Conservation (phyloP, 306 rosid genomes). For the Cucumis hystrix region DNA sequence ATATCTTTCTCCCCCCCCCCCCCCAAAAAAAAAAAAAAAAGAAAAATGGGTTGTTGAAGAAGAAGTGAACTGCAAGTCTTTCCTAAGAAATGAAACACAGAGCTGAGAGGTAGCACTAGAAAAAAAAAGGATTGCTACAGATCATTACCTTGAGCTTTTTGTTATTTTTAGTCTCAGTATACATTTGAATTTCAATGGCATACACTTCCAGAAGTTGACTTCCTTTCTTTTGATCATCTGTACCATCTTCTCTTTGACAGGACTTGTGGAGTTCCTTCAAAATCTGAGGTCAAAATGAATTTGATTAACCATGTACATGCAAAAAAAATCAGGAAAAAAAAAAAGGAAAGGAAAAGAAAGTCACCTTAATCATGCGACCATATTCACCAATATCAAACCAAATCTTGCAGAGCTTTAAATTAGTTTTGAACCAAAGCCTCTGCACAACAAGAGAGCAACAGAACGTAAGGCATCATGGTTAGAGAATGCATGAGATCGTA, state of each 20-base stretch:
- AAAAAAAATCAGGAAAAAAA: background rate
- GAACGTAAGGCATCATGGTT: background rate
- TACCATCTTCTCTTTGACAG: constrained; percentile 18
- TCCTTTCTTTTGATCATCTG: constrained; percentile 38
- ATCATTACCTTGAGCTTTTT: constrained; percentile 83
- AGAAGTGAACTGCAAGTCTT: too few species aligned
- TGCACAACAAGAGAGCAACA: constrained; percentile 19
- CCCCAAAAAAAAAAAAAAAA: too few species aligned
- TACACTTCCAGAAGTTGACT: too few species aligned
- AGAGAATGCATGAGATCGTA: background rate
- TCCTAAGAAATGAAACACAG: background rate
- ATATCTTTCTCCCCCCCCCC: too few species aligned
- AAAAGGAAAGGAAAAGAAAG: background rate
- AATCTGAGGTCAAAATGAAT: constrained; percentile 36
- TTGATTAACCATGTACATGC: background rate
- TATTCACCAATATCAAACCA: constrained; percentile 98
- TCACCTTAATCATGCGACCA: constrained; percentile 96
- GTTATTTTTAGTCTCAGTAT: constrained; percentile 95
- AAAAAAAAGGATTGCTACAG: background rate
- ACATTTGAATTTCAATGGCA: constrained; percentile 90
- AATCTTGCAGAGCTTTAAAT: constrained; percentile 95
- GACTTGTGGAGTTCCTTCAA: constrained; percentile 14
- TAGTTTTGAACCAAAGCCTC: constrained; percentile 98
- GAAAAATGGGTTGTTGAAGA: too few species aligned
- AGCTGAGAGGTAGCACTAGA: background rate